These are phyloP conservation scores for Globisporangium recalcitrans DNA, from an alignment of 352 stramenopile species.

Conservation along the genomic window DNA sequence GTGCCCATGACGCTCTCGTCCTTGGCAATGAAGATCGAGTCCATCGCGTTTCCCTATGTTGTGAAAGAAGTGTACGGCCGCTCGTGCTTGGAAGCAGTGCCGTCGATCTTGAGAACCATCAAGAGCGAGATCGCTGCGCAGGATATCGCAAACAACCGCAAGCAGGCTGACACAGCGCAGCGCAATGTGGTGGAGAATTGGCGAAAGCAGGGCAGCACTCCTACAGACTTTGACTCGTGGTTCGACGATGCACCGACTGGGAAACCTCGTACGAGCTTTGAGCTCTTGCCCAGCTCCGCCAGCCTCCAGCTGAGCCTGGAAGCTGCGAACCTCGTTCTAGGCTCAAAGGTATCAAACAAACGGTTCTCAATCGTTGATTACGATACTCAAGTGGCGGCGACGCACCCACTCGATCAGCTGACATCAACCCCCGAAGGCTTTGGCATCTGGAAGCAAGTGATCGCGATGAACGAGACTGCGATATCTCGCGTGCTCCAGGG, in stretches of 20 bases:
- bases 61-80: slow-evolving; percentile 53
- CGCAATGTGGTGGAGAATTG: slow-evolving; percentile 50
- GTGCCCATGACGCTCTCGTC: slow-evolving; percentile 47
- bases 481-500: slow-evolving; percentile 48
- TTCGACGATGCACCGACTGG: slow-evolving; percentile 55
- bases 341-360: slow-evolving; percentile 43
- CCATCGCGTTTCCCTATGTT: slow-evolving; percentile 57
- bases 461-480: slow-evolving; percentile 53
- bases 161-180: slow-evolving; percentile 34
- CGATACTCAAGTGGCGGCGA: slow-evolving; percentile 21
- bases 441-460: slow-evolving; percentile 72
- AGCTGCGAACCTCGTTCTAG: slow-evolving; percentile 46
- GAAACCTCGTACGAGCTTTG: slow-evolving; percentile 47
- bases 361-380: slow-evolving; percentile 73
- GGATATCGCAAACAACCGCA: slow-evolving; percentile 35
- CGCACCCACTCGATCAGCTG: slow-evolving; percentile 23
- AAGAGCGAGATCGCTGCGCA: slow-evolving; percentile 53
- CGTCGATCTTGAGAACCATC: slow-evolving; percentile 52
- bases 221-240: slow-evolving; percentile 57
- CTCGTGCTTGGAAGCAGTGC: slow-evolving; percentile 56
- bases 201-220: slow-evolving; percentile 26
- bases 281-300: slow-evolving; percentile 35
- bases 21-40: slow-evolving; percentile 34
- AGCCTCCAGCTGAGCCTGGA: slow-evolving; percentile 51
- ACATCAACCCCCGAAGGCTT: slow-evolving; percentile 46